Evolutionary conservation across 352 stramenopile species (phyloP).

Genomic region (Globisporangium paddicum): DNA sequence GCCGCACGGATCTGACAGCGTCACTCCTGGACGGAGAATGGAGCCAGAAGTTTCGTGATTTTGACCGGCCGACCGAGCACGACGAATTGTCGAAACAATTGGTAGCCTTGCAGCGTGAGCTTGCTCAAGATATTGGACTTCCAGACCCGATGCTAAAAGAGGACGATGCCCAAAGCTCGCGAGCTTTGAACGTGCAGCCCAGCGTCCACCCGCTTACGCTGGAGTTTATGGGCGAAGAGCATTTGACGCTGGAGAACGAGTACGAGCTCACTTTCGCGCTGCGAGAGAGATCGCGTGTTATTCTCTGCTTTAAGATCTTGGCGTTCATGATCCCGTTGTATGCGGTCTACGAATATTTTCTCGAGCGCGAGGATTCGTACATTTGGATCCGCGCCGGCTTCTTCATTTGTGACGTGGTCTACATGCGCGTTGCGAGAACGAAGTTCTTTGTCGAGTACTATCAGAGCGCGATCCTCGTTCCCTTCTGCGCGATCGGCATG

Average conservation of each 20-base stretch:
- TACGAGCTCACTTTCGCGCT: slow-evolving; percentile 74
- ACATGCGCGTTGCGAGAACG: slow-evolving; percentile 62
- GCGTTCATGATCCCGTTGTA: slow-evolving; percentile 70
- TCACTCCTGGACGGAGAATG: slow-evolving; percentile 66
- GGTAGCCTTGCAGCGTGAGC: slow-evolving; percentile 54
- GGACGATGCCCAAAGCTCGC: slow-evolving; percentile 62
- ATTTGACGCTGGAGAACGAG: slow-evolving; percentile 68
- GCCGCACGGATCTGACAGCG: slow-evolving; percentile 37
- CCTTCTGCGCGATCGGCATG: slow-evolving; percentile 69
- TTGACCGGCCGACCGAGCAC: slow-evolving; percentile 69
- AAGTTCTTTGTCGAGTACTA: slow-evolving; percentile 78
- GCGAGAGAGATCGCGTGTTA: slow-evolving; percentile 58
- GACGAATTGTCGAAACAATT: slow-evolving; percentile 79
- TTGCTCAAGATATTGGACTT: slow-evolving; percentile 71
- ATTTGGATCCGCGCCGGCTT: slow-evolving; percentile 59
- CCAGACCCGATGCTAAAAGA: slow-evolving; percentile 56
- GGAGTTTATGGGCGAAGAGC: slow-evolving; percentile 83
- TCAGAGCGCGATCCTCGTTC: slow-evolving; percentile 61
- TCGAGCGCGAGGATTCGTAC: slow-evolving; percentile 55
- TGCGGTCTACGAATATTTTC: slow-evolving; percentile 62
- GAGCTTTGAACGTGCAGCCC: slow-evolving; percentile 57
- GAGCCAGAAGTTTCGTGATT: slow-evolving; percentile 79
- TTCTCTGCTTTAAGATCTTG: slow-evolving; percentile 68
- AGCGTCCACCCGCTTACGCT: slow-evolving; percentile 71
- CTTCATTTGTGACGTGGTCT: slow-evolving; percentile 66